A percentile compares a stretch with the other conserved stretches of the same genome.
These are phyloP conservation scores for Pyrus betulifolia DNA, from an alignment of 306 rosid species.

Conservation along the genomic window DNA sequence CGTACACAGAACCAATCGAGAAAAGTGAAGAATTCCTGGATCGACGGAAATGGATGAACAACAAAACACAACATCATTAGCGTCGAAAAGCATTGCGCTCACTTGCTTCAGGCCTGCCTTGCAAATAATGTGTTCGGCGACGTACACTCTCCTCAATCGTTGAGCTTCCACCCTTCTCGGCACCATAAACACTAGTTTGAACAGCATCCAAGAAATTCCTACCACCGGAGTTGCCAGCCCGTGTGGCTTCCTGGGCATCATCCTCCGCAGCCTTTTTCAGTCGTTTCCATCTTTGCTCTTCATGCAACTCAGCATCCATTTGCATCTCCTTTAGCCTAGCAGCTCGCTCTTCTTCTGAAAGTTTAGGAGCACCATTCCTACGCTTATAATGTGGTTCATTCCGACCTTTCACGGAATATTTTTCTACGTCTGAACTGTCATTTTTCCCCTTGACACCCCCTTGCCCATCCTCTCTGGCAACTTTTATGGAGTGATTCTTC, in stretches of 20 bases:
- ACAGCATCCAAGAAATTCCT: slow-evolving; percentile 78
- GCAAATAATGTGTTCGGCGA: slow-evolving; percentile 80
- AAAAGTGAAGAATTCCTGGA: background rate
- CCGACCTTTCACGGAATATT: slow-evolving; percentile 27
- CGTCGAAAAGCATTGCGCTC: slow-evolving; percentile 12
- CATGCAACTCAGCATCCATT: slow-evolving; percentile 86
- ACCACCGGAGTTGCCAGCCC: slow-evolving; percentile 25
- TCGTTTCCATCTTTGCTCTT: slow-evolving; percentile 90
- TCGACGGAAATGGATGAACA: background rate
- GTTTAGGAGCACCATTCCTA: slow-evolving; percentile 54
- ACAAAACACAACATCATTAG: background rate
- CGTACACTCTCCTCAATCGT: slow-evolving; percentile 95
- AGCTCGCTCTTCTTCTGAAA: slow-evolving; percentile 83
- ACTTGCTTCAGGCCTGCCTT: slow-evolving; percentile 29
- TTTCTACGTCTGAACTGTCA: slow-evolving; percentile 37
- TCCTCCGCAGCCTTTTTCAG: slow-evolving; percentile 79
- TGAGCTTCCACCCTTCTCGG: slow-evolving; percentile 78
- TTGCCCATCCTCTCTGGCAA: slow-evolving; percentile 18
- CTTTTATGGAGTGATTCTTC: slow-evolving; percentile 11
- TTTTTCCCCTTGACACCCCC: slow-evolving; percentile 28
- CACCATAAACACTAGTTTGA: slow-evolving; percentile 73
- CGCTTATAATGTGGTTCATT: slow-evolving; percentile 42
- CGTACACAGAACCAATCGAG: background rate
- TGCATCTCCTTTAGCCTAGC: slow-evolving; percentile 83
- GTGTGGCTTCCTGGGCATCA: slow-evolving; percentile 58